Evolutionary conservation across 306 rosid genomes (phyloP).

Genomic region (Aeschynomene evenia): DNA sequence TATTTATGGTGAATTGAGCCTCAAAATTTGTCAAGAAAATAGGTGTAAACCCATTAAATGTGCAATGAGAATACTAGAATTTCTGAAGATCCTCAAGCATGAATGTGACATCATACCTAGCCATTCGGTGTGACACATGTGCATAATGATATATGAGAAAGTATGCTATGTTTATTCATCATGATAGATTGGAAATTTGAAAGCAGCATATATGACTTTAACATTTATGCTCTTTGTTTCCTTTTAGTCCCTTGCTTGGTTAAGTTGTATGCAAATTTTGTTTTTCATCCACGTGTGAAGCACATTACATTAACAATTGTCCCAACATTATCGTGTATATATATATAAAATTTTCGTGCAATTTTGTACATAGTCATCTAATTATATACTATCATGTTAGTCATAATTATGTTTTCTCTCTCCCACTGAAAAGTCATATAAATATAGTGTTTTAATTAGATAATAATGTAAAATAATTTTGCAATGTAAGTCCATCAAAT

Average conservation of each 20-base stretch:
- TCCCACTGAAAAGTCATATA: too few species aligned
- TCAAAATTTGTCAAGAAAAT: slow-evolving; percentile 41
- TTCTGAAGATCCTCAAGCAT: slow-evolving; percentile 13
- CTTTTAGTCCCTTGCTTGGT: neutral
- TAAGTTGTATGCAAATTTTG: neutral
- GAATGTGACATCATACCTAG: slow-evolving; percentile 24
- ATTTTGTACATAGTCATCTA: neutral
- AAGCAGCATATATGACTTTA: neutral
- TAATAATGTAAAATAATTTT: too few species aligned
- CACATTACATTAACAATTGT: neutral
- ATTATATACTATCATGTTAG: too few species aligned
- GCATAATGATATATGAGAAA: slow-evolving; percentile 28
- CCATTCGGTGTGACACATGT: slow-evolving; percentile 25
- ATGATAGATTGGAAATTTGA: slow-evolving; percentile 12
- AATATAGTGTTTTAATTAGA: too few species aligned
- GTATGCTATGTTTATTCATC: neutral
- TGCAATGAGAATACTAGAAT: slow-evolving; percentile 3
- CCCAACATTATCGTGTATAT: too few species aligned
- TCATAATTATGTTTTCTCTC: too few species aligned
- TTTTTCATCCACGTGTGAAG: neutral
- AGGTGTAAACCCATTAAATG: slow-evolving; percentile 47
- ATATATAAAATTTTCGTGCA: too few species aligned
- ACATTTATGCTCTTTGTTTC: neutral
- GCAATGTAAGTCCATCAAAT: too few species aligned
- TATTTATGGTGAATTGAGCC: slow-evolving; percentile 16